Percentiles rank a stretch among this genome's conserved stretches.
Conservation (phyloP, 2,329 filamentous ascomycete species). For the Metarhizium sp. region DNA sequence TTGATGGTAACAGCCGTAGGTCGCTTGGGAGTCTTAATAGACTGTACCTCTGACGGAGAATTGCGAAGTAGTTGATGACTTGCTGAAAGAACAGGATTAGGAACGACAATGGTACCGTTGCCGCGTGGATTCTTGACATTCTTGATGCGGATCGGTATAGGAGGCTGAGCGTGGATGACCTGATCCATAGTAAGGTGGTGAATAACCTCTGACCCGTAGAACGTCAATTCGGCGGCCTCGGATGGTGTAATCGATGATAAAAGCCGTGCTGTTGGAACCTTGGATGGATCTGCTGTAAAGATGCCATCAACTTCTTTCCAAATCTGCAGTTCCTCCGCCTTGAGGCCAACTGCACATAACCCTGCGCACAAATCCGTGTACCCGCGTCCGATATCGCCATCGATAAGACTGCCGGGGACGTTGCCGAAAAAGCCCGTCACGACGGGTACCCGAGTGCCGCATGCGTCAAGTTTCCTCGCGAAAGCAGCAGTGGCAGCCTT, state of each 20-base stretch:
- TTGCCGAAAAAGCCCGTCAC: constrained; percentile 93
- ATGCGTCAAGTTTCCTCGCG: constrained; percentile 53
- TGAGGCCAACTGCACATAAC: constrained; percentile 79
- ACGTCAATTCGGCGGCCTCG: constrained; percentile 91
- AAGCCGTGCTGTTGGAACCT: constrained; percentile 89
- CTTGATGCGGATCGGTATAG: constrained; percentile 82
- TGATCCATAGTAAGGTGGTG: constrained; percentile 99
- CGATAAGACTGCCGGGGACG: constrained; percentile 82
- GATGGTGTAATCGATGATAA: constrained; percentile 82
- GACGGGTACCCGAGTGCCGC: constrained; percentile 61
- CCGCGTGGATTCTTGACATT: constrained; percentile 82
- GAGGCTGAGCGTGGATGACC: constrained; percentile 67
- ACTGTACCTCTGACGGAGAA: constrained; percentile 26
- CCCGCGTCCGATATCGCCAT: constrained; percentile 80
- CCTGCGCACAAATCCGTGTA: constrained; percentile 97
- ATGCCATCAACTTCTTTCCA: constrained; percentile 99
- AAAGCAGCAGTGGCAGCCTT: constrained; percentile 52
- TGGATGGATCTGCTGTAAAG: constrained; percentile 74
- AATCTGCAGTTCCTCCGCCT: constrained; percentile 83
- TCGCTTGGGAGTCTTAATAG: constrained; percentile 52
- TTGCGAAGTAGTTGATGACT: constrained; percentile 49
- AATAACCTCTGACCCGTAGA: constrained; percentile 92
- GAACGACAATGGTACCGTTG: constrained; percentile 72
- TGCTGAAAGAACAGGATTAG: constrained; percentile 51
- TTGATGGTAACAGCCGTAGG: constrained; percentile 95